Evolutionary conservation across 352 stramenopile species (phyloP), one percentile per base, ranked within the genome.

Genomic region (Blastocystis sp.): DNA sequence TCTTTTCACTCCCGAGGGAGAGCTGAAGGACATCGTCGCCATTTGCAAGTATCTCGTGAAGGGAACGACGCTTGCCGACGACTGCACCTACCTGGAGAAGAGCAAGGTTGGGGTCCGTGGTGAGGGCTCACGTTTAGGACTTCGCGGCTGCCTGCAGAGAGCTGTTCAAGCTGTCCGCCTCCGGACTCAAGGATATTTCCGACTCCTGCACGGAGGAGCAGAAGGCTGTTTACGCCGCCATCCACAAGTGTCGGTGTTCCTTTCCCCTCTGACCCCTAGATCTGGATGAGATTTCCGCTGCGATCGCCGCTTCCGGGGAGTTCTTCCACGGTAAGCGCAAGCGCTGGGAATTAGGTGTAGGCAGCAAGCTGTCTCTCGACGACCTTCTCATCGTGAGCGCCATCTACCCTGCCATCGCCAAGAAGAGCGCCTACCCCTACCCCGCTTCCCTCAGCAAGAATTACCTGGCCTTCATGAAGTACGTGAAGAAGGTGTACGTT

Each of bases 381-480:
- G 76, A 86, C 40, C 19, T 86, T 41, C 61, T 86, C 23, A 69
- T 86, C 41, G 61, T 70, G 1, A 53, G 76, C 53, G 61, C 64
- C 17, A 86, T 86, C n/a, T 86, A 86, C 43, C 61, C 76, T 0
- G 28, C 43, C 64, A 86, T 86, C 53, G 76, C 76, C 2, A 86
- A 86, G 76, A 86, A 86, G 64, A 86, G 64, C 53, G 34, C 64
- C 14, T 86, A 76, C 40, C 76, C 76, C 19, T 86, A 48, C 48
- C 76, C 76, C 43, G 53, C 76, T 10, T 86, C 76, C 2, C 23
- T 86, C 41, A 76, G 61, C 61, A 70, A 76, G 61, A n/a, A 71
- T 2, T 86, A 76, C 41, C 23, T 86, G 14, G 4, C 45, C 38
- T 86, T 86, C 41, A 86, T 86, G 76, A 86, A 86, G n/a, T 86